These are phyloP conservation scores for Davidsoniella australis DNA, from an alignment of 2,329 filamentous ascomycete genomes.

Conservation along the genomic window DNA sequence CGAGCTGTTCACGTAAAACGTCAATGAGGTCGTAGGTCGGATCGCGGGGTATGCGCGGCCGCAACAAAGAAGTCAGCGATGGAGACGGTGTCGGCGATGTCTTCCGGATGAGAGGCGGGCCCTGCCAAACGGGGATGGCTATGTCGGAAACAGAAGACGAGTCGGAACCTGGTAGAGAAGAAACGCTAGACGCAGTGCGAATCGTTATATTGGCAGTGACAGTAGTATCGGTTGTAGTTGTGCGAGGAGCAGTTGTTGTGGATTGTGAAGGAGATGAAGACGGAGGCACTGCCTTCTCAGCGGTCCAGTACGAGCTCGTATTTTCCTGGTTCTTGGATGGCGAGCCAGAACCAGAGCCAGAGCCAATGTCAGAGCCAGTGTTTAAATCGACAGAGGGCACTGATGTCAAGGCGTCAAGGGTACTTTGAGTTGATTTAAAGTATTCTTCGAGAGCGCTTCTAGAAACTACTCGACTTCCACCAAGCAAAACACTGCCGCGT, in stretches of 20 bases:
- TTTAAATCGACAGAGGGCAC: too few relatives aligned
- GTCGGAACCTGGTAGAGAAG: not conserved
- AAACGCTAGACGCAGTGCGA: not conserved
- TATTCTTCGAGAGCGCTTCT: slow-evolving; percentile 9
- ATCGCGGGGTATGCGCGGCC: slow-evolving; percentile 1
- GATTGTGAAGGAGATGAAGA: not conserved
- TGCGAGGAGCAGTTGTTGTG: not conserved
- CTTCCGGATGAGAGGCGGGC: slow-evolving; percentile 7
- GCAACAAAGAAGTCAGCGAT: slow-evolving; percentile 7
- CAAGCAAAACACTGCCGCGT: slow-evolving; percentile 39
- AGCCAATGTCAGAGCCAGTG: too few relatives aligned
- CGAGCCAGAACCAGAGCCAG: too few relatives aligned
- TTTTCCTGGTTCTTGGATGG: not conserved
- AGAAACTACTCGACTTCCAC: slow-evolving; percentile 9
- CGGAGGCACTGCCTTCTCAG: slow-evolving; percentile 1
- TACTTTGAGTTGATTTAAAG: not conserved
- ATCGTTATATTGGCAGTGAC: not conserved
- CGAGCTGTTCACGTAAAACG: slow-evolving; percentile 2
- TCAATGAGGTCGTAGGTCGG: slow-evolving; percentile 9
- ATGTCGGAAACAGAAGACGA: not conserved
- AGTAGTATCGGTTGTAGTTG: not conserved
- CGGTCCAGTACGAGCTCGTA: not conserved
- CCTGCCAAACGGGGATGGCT: slow-evolving; percentile 1
- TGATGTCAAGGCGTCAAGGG: not conserved
- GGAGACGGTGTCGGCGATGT: slow-evolving; percentile 11